A percentile compares a stretch with the other conserved stretches of the same genome.
phyloP scores from a whole-genome alignment of 2,329 filamentous ascomycete species.

The Aspergillus uvarum region DNA sequence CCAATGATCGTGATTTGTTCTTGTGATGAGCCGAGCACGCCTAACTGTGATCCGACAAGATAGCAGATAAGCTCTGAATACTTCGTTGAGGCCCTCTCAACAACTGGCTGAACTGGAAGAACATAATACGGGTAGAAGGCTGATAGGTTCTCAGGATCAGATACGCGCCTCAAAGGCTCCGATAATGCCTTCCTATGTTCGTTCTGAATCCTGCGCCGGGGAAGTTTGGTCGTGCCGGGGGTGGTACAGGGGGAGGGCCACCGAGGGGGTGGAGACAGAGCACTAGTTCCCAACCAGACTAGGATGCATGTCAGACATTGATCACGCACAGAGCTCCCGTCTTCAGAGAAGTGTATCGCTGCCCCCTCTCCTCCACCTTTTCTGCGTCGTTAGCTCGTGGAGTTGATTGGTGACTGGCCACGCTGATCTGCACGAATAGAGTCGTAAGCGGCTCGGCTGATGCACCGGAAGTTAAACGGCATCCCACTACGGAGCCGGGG shows the following conservation, averaged over 20 bases:
- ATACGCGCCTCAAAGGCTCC: background rate
- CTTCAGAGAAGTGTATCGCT: background rate
- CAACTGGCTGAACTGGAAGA: background rate
- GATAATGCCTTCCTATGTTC: background rate
- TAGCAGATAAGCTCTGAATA: background rate
- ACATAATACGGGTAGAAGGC: background rate
- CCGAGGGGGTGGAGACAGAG: background rate
- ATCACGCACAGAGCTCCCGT: slow-evolving; percentile 4
- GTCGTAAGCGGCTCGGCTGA: slow-evolving; percentile 4
- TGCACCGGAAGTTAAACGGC: slow-evolving; percentile 7
- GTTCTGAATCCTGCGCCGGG: background rate
- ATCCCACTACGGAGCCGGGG: background rate
- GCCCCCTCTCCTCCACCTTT: background rate
- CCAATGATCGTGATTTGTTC: slow-evolving; percentile 3
- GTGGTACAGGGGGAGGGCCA: background rate
- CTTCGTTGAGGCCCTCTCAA: background rate
- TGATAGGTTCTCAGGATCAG: background rate
- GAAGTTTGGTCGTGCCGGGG: background rate
- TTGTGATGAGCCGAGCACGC: slow-evolving; percentile 1
- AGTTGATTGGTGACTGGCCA: background rate
- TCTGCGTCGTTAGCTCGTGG: background rate
- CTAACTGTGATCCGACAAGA: background rate
- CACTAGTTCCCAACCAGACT: background rate
- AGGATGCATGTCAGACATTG: background rate
- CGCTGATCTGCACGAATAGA: slow-evolving; percentile 6